Conservation (phyloP, 805 yeast species). For the Candida maesae region DNA sequence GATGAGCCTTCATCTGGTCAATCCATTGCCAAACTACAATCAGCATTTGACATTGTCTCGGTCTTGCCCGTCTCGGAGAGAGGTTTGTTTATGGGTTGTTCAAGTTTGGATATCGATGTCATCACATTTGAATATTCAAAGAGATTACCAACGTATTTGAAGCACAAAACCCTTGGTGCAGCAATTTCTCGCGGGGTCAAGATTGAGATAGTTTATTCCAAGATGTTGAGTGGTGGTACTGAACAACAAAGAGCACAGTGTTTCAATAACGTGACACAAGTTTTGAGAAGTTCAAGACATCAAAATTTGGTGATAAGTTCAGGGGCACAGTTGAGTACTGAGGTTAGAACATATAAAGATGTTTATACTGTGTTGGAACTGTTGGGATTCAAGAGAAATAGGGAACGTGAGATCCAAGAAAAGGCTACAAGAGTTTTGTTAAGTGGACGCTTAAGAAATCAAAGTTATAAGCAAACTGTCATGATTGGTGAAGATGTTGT, state of each 20-base stretch:
- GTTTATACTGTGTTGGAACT: constrained; percentile 59
- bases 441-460: constrained; percentile 69
- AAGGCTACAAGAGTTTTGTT: constrained; percentile 62
- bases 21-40: constrained; percentile 39
- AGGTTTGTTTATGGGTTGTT: constrained; percentile 68
- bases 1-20: constrained; percentile 78
- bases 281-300: constrained; percentile 76
- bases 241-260: constrained; percentile 48
- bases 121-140: constrained; percentile 65
- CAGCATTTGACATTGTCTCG: constrained; percentile 72
- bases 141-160: constrained; percentile 70
- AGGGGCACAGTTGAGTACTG: constrained; percentile 59
- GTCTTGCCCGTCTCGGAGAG: constrained; percentile 78
- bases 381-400: constrained; percentile 61
- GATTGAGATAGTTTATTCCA: constrained; percentile 71
- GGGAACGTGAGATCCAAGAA: constrained; percentile 51
- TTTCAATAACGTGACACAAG: constrained; percentile 66
- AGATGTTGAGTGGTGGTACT: constrained; percentile 39
- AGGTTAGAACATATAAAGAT: constrained; percentile 66
- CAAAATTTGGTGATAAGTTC: constrained; percentile 77
- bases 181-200: constrained; percentile 80
- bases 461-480: constrained; percentile 75
- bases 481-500: constrained; percentile 46
- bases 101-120: constrained; percentile 76
- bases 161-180: constrained; percentile 79